Percentiles rank a stretch among this genome's conserved stretches.
These are phyloP conservation scores for Ophiocordyceps camponoti-leonardi DNA, from an alignment of 2,329 filamentous ascomycete species.

Conservation along the genomic window DNA sequence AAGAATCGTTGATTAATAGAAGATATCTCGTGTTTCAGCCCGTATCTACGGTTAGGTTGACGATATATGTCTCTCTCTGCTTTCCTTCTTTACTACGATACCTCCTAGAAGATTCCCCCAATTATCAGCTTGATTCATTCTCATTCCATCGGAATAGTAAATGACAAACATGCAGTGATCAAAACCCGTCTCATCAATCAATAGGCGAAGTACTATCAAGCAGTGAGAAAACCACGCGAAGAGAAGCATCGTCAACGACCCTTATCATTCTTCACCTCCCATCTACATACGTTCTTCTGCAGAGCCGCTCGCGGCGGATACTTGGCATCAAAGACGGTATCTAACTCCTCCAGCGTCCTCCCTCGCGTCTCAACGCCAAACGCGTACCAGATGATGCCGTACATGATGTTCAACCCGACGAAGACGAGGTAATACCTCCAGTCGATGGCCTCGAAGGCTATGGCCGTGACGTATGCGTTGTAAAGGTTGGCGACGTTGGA, in stretches of 20 bases:
- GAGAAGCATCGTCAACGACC: background rate
- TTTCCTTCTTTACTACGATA: too few relatives aligned
- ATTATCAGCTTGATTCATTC: too few relatives aligned
- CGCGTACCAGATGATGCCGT: constrained; percentile 10
- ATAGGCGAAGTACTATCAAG: too few relatives aligned
- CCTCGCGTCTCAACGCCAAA: constrained; percentile 14
- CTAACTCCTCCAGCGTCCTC: constrained; percentile 25
- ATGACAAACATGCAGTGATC: too few relatives aligned
- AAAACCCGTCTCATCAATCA: too few relatives aligned
- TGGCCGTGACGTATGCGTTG: constrained; percentile 14
- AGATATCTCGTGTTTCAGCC: too few relatives aligned
- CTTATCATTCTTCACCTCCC: background rate
- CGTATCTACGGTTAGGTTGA: too few relatives aligned
- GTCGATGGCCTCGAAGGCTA: constrained; percentile 13
- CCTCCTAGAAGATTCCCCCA: too few relatives aligned
- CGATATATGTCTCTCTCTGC: too few relatives aligned
- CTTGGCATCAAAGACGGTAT: constrained; percentile 20
- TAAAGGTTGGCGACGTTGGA: constrained; percentile 14
- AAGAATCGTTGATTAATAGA: too few relatives aligned
- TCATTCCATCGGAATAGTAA: too few relatives aligned
- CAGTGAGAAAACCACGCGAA: too few relatives aligned
- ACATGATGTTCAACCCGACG: constrained; percentile 14
- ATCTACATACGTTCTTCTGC: constrained; percentile 7
- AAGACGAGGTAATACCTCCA: constrained; percentile 15
- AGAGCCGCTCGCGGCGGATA: constrained; percentile 20